phyloP scores from a whole-genome alignment of 345 rosid genomes.

The Linum usitatissimum region DNA sequence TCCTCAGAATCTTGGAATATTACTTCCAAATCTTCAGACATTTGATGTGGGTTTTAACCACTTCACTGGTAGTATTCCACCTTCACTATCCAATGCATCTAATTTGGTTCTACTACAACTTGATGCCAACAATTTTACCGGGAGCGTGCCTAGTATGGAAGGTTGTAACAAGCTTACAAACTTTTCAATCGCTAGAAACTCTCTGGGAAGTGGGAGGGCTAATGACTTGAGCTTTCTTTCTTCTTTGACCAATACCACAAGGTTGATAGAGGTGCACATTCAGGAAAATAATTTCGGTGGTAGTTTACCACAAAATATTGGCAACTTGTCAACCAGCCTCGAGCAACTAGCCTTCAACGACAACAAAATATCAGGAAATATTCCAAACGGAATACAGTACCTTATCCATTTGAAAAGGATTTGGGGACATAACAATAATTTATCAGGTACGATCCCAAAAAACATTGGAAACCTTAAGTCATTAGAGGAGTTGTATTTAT shows the following conservation, averaged over 20 bases:
- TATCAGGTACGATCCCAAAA: constrained; percentile 11
- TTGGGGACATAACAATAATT: neutral
- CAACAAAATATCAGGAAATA: constrained; percentile 11
- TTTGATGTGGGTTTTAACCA: neutral
- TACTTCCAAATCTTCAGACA: constrained; percentile 4
- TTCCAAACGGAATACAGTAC: constrained; percentile 13
- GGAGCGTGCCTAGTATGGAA: constrained; percentile 12
- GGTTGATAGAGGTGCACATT: no score
- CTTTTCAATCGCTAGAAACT: no score
- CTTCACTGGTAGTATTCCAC: constrained; percentile 15
- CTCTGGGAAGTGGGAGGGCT: constrained; percentile 4
- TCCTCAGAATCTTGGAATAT: constrained; percentile 3
- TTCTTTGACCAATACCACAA: constrained; percentile 13
- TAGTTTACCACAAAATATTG: constrained; percentile 2
- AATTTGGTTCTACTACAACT: constrained; percentile 2
- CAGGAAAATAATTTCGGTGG: constrained; percentile 18
- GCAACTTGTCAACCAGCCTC: constrained; percentile 15
- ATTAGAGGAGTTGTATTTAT: neutral
- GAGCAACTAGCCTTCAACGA: rapidly evolving
- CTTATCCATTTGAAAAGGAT: constrained; percentile 7
- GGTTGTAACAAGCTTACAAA: constrained; percentile 1
- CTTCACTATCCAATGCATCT: constrained; percentile 17
- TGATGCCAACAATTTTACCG: constrained; percentile 4
- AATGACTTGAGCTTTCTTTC: constrained; percentile 11
- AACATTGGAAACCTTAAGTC: constrained; percentile 13